Conservation (phyloP, 371 early-diverging fungal species). For the Massospora cicadina region DNA sequence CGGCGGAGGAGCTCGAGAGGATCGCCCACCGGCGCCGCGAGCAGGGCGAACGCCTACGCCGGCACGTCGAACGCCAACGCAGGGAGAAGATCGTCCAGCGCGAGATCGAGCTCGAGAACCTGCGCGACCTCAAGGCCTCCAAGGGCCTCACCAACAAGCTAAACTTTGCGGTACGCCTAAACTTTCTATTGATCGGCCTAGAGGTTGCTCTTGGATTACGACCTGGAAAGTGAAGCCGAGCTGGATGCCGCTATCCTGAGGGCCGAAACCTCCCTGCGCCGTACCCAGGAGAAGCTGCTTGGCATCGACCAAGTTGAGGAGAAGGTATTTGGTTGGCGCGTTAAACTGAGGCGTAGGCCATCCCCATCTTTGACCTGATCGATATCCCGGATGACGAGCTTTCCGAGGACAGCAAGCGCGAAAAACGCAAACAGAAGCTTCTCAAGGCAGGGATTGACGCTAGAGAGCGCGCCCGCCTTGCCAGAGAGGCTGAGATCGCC, state of each 20-base stretch:
- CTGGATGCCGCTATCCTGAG: slow-evolving; percentile 50
- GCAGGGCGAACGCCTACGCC: slow-evolving; percentile 49
- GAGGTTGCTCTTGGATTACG: slow-evolving; percentile 37
- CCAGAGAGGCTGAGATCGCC: slow-evolving; percentile 54
- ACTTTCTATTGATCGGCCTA: slow-evolving; percentile 11
- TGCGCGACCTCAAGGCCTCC: slow-evolving; percentile 9
- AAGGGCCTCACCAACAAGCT: slow-evolving; percentile 9
- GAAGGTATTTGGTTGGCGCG: slow-evolving; percentile 19
- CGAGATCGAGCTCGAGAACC: slow-evolving; percentile 1
- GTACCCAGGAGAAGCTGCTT: slow-evolving; percentile 56
- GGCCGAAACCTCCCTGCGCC: slow-evolving; percentile 38
- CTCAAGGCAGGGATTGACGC: slow-evolving; percentile 71
- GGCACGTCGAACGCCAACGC: slow-evolving; percentile 58
- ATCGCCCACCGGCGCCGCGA: slow-evolving; percentile 56
- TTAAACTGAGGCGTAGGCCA: slow-evolving; percentile 21
- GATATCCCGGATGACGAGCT: slow-evolving; percentile 69
- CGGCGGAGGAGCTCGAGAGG: slow-evolving; percentile 50
- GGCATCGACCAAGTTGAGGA: slow-evolving; percentile 65
- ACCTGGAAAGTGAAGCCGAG: slow-evolving; percentile 52
- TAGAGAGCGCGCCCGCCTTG: slow-evolving; percentile 49
- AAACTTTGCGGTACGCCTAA: slow-evolving; percentile 10
- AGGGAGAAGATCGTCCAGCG: slow-evolving; percentile 36
- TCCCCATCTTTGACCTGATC: slow-evolving; percentile 49
- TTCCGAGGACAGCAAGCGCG: slow-evolving; percentile 50
- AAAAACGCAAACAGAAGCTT: slow-evolving; percentile 66